Conservation (phyloP, 2,329 filamentous ascomycete species). For the Colletotrichum sp. region DNA sequence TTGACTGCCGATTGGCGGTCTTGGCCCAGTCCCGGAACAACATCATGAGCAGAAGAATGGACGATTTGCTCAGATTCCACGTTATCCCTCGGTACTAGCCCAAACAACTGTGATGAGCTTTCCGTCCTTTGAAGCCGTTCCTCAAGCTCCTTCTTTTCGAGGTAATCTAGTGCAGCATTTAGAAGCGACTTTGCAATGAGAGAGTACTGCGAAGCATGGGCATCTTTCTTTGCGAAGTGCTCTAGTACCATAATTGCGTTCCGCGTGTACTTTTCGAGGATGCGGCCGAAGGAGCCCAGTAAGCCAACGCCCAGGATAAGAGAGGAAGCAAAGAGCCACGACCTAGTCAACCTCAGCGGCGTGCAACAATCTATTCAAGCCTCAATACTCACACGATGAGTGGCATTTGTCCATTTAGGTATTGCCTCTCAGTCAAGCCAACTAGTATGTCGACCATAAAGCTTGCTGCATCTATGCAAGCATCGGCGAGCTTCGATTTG, state of each 20-base stretch:
- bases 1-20: not conserved
- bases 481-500: slow-evolving; percentile 57
- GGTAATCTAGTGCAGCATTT: slow-evolving; percentile 47
- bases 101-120: slow-evolving; percentile 57
- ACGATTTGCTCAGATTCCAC: slow-evolving; percentile 2
- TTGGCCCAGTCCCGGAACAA: not conserved
- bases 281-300: slow-evolving; percentile 55
- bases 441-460: slow-evolving; percentile 56
- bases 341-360: slow-evolving; percentile 34
- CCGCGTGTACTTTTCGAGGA: slow-evolving; percentile 54
- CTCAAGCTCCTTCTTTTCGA: slow-evolving; percentile 52
- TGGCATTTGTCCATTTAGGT: slow-evolving; percentile 51
- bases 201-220: slow-evolving; percentile 57
- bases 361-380: not conserved
- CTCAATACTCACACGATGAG: slow-evolving; percentile 52
- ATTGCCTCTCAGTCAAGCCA: slow-evolving; percentile 45
- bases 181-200: slow-evolving; percentile 58
- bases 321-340: slow-evolving; percentile 59
- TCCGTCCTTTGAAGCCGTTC: slow-evolving; percentile 53
- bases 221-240: slow-evolving; percentile 53
- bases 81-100: slow-evolving; percentile 44
- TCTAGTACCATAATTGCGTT: slow-evolving; percentile 53
- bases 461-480: slow-evolving; percentile 60
- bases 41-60: slow-evolving; percentile 2
- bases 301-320: slow-evolving; percentile 57